Percentiles rank a stretch among this genome's conserved stretches.
phyloP scores from a whole-genome alignment of 345 rosid species.

The Brassica cretica region DNA sequence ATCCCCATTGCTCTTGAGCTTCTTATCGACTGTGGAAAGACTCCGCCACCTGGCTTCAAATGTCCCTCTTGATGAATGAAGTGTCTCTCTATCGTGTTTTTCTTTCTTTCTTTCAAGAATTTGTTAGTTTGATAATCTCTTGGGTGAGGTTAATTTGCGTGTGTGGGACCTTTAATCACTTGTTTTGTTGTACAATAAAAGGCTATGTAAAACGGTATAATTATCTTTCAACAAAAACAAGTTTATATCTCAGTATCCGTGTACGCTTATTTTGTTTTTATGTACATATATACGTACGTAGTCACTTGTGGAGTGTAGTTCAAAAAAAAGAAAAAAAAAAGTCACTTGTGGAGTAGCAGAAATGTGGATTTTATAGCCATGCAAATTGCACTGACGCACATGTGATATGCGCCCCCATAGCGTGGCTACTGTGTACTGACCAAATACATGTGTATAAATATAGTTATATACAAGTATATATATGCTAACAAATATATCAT shows the following conservation, averaged over 20 bases:
- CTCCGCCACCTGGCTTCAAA: conserved; percentile 72
- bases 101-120: conserved; percentile 1
- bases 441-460: not conserved
- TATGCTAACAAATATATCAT: not conserved
- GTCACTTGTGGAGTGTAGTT: no score
- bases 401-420: not conserved
- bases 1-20: conserved; percentile 84
- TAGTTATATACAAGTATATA: not conserved
- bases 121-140: conserved; percentile 11
- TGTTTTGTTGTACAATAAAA: conserved; percentile 30
- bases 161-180: conserved; percentile 17
- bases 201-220: conserved; percentile 5
- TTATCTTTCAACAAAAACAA: conserved; percentile 1
- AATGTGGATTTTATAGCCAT: conserved; percentile 9
- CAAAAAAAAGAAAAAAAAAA: no score
- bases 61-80: conserved; percentile 45
- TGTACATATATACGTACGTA: not conserved
- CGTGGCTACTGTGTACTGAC: not conserved
- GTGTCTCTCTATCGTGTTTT: conserved; percentile 15
- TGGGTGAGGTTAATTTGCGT: conserved; percentile 11
- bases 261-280: not conserved
- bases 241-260: conserved; percentile 13
- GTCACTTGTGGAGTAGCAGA: not conserved
- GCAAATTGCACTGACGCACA: not conserved
- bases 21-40: conserved; percentile 81